A percentile compares a stretch with the other conserved stretches of the same genome.
These are phyloP conservation scores for Talaromyces verruculosus DNA, from an alignment of 2,329 filamentous ascomycete genomes.

Conservation along the genomic window DNA sequence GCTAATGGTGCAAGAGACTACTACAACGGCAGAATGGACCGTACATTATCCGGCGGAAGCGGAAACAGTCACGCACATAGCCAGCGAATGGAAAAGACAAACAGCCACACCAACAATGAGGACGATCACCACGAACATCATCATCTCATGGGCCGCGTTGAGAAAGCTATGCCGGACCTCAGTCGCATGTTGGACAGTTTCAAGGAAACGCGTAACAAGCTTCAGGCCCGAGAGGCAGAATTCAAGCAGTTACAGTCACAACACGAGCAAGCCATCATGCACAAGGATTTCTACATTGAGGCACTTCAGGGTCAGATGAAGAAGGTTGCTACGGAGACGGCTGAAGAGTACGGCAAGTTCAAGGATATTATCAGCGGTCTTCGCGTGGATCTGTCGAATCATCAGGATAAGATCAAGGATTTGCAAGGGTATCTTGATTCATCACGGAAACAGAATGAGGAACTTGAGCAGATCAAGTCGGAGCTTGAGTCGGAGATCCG, in stretches of 20 bases:
- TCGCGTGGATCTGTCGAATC: conserved; percentile 51
- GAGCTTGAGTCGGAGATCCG: conserved; percentile 46
- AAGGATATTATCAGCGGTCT: conserved; percentile 50
- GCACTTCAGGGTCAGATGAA: conserved; percentile 53
- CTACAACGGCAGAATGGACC: conserved; percentile 31
- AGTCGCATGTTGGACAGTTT: conserved; percentile 47
- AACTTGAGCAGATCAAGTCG: conserved; percentile 47
- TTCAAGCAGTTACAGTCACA: conserved; percentile 51
- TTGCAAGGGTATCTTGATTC: conserved; percentile 49
- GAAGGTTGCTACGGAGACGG: conserved; percentile 51
- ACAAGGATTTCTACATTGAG: conserved; percentile 56
- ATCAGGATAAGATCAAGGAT: conserved; percentile 55
- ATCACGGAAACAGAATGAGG: conserved; percentile 46
- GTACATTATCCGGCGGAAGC: conserved; percentile 19
- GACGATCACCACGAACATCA: conserved; percentile 33
- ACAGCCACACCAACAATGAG: conserved; percentile 8
- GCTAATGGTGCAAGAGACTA: conserved; percentile 32
- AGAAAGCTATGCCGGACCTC: conserved; percentile 50
- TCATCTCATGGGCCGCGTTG: conserved; percentile 46
- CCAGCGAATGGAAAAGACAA: conserved; percentile 18
- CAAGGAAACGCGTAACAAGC: conserved; percentile 52
- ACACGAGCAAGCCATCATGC: conserved; percentile 52
- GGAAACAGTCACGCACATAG: conserved; percentile 14
- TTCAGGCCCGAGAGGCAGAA: conserved; percentile 51
- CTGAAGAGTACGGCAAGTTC: conserved; percentile 47